phyloP scores from a whole-genome alignment of 345 rosid genomes.

The Salix brachista region DNA sequence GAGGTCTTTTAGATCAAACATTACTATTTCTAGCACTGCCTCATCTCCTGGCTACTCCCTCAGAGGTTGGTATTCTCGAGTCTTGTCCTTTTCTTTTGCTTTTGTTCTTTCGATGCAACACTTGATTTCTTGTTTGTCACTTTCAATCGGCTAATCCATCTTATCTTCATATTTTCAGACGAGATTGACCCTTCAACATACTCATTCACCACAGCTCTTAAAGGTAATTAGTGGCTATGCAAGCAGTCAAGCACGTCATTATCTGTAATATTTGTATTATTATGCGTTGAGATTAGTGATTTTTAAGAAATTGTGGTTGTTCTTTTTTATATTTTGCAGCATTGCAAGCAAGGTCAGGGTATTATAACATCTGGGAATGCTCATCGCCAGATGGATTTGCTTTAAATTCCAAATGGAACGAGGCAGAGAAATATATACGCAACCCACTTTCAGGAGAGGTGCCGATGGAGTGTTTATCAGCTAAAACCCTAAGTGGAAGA shows the following conservation, averaged over 20 bases:
- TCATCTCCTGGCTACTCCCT: conserved; percentile 80
- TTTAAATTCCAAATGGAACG: conserved; percentile 89
- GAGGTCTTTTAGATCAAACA: conserved; percentile 54
- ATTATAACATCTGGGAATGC: conserved; percentile 50
- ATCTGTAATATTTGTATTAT: background rate
- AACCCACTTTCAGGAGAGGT: conserved; percentile 97
- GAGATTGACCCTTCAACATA: conserved; percentile 92
- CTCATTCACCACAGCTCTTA: conserved; percentile 81
- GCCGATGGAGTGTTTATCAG: conserved; percentile 95
- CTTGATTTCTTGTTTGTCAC: background rate
- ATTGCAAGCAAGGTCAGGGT: conserved; percentile 66
- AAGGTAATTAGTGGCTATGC: conserved; percentile 38
- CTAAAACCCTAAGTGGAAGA: conserved; percentile 70
- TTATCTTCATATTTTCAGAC: conserved; percentile 41
- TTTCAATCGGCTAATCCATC: background rate
- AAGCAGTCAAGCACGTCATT: background rate
- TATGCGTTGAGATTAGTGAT: background rate
- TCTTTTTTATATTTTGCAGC: conserved; percentile 39
- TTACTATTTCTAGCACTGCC: conserved; percentile 78
- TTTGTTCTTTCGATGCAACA: background rate
- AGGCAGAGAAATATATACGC: conserved; percentile 92
- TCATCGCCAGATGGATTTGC: conserved; percentile 73
- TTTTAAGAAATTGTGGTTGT: background rate
- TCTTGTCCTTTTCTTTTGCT: background rate
- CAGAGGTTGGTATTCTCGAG: conserved; percentile 3